Conservation (phyloP, 1,284 basidiomycete genomes). For the Cryptococcus neoformans region DNA sequence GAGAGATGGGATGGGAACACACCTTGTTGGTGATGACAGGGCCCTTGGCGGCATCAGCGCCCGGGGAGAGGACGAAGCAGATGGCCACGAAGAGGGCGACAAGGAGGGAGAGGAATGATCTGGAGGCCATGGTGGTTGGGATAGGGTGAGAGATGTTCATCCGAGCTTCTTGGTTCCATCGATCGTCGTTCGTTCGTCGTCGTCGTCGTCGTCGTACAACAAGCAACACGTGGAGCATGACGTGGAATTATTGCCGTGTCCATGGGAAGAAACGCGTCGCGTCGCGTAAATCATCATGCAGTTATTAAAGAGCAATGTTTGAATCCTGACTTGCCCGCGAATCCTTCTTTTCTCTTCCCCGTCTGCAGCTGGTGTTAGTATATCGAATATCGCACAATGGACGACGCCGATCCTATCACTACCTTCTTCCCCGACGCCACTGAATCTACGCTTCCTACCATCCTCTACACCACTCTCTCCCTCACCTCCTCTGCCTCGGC, state of each 20-base stretch:
- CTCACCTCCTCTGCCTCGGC: slow-evolving; percentile 56
- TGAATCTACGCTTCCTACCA: slow-evolving; percentile 20
- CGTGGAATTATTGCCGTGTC: background rate
- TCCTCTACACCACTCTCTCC: slow-evolving; percentile 68
- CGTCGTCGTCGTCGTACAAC: background rate
- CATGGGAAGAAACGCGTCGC: too few species aligned
- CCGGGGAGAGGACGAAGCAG: slow-evolving; percentile 48
- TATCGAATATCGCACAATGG: slow-evolving; percentile 54
- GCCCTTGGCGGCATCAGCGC: slow-evolving; percentile 46
- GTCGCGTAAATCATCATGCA: too few species aligned
- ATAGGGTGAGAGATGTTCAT: background rate
- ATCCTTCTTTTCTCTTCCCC: too few species aligned
- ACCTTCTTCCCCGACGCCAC: slow-evolving; percentile 74
- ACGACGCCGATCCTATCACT: slow-evolving; percentile 63
- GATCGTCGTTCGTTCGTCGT: background rate
- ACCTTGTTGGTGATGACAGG: slow-evolving; percentile 81
- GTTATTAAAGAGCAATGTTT: too few species aligned
- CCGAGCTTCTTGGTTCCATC: background rate
- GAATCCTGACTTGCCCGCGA: too few species aligned
- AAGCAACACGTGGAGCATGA: background rate
- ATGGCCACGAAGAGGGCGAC: slow-evolving; percentile 63
- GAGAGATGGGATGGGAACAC: background rate
- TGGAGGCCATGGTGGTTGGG: slow-evolving; percentile 50
- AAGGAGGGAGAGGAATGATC: slow-evolving; percentile 62
- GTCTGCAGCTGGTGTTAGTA: too few species aligned